Evolutionary conservation across 805 yeast species (phyloP), one percentile per base, ranked within the genome.

Genomic region (Monosporozyma aerobia): DNA sequence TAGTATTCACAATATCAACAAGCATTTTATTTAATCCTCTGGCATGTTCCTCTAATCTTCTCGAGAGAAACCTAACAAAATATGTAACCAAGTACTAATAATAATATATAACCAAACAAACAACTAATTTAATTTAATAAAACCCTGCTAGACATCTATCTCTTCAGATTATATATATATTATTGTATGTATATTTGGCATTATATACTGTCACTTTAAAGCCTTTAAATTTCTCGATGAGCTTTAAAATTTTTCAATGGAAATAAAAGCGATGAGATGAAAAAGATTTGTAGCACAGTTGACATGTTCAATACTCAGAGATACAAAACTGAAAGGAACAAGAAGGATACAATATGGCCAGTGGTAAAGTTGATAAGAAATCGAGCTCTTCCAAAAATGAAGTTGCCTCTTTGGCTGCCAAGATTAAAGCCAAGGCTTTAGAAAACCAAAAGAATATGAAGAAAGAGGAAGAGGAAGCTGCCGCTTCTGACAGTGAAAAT

Each of bases 401-500:
- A 53, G 53, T 63, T 30, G 66, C 73, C 43, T 76, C 78, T 5
- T 70, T 82, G 47, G 87, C 85, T 1, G 82, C 78, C 57, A 80
- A 79, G 63, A 79, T 82, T 48, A 74, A 70, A 51, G 68, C 69
- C 44, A 72, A 71, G 51, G 77, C 77, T 3, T 52, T 74, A 22
- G 68, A 62, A 45, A 63, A 63, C 47, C 66, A 65, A 55, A 59
- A 60, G 54, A 55, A 55, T 33, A 9, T 51, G 39, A 41, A 53
- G 37, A 44, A 47, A n/a, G 46, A 50, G 35, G 50, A 55, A 7
- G 22, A 48, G 3, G 50, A 48, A 6, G 54, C 51, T 48, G 39
- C 29, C 16, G 13, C 29, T 9, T 51, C 56, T 19, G 40, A 40
- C 16, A 50, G 54, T 10, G 57, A 50, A 3, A 57, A 43, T 13